Percentiles rank a stretch among this genome's conserved stretches.
These are phyloP conservation scores for Xylaria sp. DNA, from an alignment of 495 filamentous ascomycete genomes.

Conservation along the genomic window DNA sequence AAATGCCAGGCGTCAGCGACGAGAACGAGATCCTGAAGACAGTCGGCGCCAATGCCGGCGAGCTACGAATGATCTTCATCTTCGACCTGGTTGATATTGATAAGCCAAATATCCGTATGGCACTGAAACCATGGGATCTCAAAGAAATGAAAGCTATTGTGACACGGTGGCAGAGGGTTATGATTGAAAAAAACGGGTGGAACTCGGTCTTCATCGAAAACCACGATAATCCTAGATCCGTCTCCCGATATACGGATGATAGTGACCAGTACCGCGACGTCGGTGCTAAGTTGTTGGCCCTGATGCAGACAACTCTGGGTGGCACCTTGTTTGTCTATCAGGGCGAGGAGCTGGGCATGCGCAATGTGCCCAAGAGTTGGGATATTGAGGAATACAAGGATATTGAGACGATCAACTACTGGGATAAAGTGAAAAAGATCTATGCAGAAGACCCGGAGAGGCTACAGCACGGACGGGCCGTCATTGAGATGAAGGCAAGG, in stretches of 20 bases:
- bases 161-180: conserved; percentile 64
- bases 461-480: conserved; percentile 4
- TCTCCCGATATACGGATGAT: conserved; percentile 59
- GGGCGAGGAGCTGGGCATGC: conserved; percentile 73
- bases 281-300: conserved; percentile 67
- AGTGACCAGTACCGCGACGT: conserved; percentile 50
- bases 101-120: conserved; percentile 49
- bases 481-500: conserved; percentile 52
- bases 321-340: conserved; percentile 73
- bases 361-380: conserved; percentile 65
- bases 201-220: conserved; percentile 70
- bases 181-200: conserved; percentile 67
- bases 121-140: conserved; percentile 57
- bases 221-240: conserved; percentile 65
- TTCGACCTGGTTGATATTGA: conserved; percentile 65
- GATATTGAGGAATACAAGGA: conserved; percentile 68
- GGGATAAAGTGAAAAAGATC: conserved; percentile 46
- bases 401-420: conserved; percentile 67
- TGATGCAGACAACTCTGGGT: conserved; percentile 58
- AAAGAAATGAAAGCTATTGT: conserved; percentile 62
- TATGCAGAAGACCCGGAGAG: conserved; percentile 8
- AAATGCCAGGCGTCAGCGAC: conserved; percentile 65
- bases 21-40: conserved; percentile 58
- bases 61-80: conserved; percentile 72
- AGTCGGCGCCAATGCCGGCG: conserved; percentile 59